Evolutionary conservation across 805 yeast genomes (phyloP).

Genomic region (Metschnikowia lunata): DNA sequence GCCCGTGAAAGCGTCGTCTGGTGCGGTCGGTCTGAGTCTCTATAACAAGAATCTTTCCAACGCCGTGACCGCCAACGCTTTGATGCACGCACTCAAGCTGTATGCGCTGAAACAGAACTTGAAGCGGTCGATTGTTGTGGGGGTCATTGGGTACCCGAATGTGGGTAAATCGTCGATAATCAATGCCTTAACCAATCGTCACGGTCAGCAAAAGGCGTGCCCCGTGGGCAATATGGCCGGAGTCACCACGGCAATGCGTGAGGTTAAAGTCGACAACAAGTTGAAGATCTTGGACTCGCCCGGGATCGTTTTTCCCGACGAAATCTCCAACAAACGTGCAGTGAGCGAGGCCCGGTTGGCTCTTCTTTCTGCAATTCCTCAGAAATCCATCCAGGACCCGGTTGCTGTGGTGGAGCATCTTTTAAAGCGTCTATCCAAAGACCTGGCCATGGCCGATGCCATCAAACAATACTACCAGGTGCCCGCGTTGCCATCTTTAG

Average conservation of each 20-base stretch:
- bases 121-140: conserved; percentile 86
- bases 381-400: conserved; percentile 81
- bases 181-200: conserved; percentile 80
- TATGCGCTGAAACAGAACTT: conserved; percentile 80
- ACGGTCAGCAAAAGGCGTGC: conserved; percentile 71
- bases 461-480: conserved; percentile 70
- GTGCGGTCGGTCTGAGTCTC: conserved; percentile 63
- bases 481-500: conserved; percentile 72
- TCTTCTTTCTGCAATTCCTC: conserved; percentile 83
- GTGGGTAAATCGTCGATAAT: conserved; percentile 95
- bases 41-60: conserved; percentile 73
- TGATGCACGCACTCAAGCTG: conserved; percentile 77
- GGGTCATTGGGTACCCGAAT: conserved; percentile 96
- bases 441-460: conserved; percentile 70
- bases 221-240: conserved; percentile 99
- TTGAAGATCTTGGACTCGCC: conserved; percentile 91
- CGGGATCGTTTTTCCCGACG: conserved; percentile 93
- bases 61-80: conserved; percentile 63
- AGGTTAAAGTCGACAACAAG: conserved; percentile 87
- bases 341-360: conserved; percentile 75
- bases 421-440: conserved; percentile 69
- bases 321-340: conserved; percentile 34
- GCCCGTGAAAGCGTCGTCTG: conserved; percentile 77
- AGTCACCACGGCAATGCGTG: conserved; percentile 87
- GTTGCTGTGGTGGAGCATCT: conserved; percentile 73